Base-by-base conservation (phyloP, 441 rosid species). In the Arabidopsis lyrata region DNA sequence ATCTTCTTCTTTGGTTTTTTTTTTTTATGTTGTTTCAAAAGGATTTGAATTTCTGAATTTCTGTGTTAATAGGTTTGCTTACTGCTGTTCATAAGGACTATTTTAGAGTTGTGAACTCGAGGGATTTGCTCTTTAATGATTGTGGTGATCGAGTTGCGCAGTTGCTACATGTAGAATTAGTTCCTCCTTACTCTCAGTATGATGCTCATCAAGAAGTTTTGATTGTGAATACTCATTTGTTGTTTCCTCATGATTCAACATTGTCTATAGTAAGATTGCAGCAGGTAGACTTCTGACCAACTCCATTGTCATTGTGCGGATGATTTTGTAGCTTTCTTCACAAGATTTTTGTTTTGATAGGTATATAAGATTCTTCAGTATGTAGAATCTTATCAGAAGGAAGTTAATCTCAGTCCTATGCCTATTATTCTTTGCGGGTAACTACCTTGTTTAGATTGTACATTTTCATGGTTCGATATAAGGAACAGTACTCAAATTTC, bases 341-440 rank as follows among this genome's bases (percentile, higher is more conserved):
- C 57, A 65, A 63, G 56, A 0, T 54, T 53, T 53, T 66, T 75
- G 11, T 31, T 44, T 69, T 62, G 12, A 53, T 59, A 93, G 98
- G 98, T 86, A 11, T 93, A 90, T 80, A 89, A 86, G 77, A 93
- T 93, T 70, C 82, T 93, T 77, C 93, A 88, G 81, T 82, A 74
- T 70, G 90, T 93, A 35, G 98, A 88, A 65, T 84, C 93, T 45
- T 90, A 89, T 65, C 97, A 84, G 84, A 87, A 86, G 36, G 98
- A 90, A 70, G 80, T 86, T 70, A 87, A 83, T 58, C 92, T 90
- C 32, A 88, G 78, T 73, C 88, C 95, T 35, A 82, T 82, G 68
- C 95, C 97, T 1, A 85, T 90, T 34, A 78, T 93, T n/a, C 92
- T 93, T 34, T 90, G 95, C 84, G 98, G 98, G 97, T 93, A 80